Conservation (phyloP, 495 filamentous ascomycete genomes). For the Penicillium ucsense region DNA sequence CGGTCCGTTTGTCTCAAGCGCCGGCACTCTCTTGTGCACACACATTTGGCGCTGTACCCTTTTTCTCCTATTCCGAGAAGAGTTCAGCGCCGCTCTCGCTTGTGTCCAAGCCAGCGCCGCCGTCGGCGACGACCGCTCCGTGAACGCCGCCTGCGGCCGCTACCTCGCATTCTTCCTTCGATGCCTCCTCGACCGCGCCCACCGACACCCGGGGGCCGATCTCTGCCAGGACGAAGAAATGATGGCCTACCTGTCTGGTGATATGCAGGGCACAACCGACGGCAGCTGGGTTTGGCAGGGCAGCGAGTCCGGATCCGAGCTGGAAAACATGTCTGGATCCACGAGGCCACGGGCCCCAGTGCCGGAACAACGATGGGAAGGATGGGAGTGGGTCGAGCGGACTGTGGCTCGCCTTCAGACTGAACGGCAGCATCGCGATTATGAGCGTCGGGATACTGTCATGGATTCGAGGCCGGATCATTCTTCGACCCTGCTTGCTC, state of each 20-base stretch:
- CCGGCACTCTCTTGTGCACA: conserved; percentile 60
- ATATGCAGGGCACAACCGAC: conserved; percentile 76
- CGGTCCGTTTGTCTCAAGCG: conserved; percentile 40
- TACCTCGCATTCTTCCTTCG: conserved; percentile 77
- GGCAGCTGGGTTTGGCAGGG: conserved; percentile 83
- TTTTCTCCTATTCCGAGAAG: conserved; percentile 63
- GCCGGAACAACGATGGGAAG: conserved; percentile 33
- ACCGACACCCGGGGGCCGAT: conserved; percentile 40
- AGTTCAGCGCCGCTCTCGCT: conserved; percentile 58
- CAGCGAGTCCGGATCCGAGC: conserved; percentile 41
- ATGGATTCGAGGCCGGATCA: conserved; percentile 6
- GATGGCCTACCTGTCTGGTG: conserved; percentile 76
- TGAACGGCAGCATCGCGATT: conserved; percentile 26
- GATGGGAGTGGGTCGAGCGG: conserved; percentile 45
- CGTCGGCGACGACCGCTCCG: conserved; percentile 57
- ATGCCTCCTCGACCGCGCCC: conserved; percentile 46
- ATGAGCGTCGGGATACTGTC: background rate
- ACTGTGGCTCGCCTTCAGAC: conserved; percentile 38
- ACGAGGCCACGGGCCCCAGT: conserved; percentile 5
- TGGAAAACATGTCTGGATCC: conserved; percentile 18
- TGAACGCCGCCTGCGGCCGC: conserved; percentile 72
- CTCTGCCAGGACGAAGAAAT: conserved; percentile 83
- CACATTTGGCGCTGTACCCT: conserved; percentile 88
- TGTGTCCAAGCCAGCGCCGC: conserved; percentile 63
- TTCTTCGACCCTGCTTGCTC: conserved; percentile 22